Conservation (phyloP, 2,329 filamentous ascomycete species). For the Dactylonectria macrodidyma region DNA sequence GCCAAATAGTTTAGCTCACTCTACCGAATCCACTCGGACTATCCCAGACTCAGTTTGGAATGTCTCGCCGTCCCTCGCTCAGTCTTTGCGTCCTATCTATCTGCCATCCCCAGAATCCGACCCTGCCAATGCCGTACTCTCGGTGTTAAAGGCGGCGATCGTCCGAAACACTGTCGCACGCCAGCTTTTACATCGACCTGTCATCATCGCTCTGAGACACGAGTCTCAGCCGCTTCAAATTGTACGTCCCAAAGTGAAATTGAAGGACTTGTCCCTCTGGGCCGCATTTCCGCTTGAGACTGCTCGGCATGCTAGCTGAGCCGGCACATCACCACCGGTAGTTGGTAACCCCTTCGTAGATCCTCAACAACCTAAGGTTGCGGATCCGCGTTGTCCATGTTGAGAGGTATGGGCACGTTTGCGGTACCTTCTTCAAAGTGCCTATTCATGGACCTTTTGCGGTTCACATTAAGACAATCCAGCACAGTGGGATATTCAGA, state of each 20-base stretch:
- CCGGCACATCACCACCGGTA: constrained; percentile 23
- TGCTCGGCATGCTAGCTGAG: constrained; percentile 22
- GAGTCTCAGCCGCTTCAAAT: constrained; percentile 18
- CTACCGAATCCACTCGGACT: background rate
- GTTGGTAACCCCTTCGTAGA: constrained; percentile 15
- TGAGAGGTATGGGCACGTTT: constrained; percentile 7
- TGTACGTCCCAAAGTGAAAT: constrained; percentile 4
- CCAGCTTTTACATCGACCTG: constrained; percentile 8
- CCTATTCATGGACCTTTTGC: background rate
- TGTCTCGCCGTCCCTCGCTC: constrained; percentile 24
- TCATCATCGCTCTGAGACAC: constrained; percentile 30
- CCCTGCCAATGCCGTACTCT: constrained; percentile 8
- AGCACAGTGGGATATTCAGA: constrained; percentile 2
- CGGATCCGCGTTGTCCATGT: background rate
- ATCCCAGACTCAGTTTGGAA: constrained; percentile 27
- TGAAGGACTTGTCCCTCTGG: constrained; percentile 11
- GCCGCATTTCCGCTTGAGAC: background rate
- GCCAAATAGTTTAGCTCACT: background rate
- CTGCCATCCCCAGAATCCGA: constrained; percentile 9
- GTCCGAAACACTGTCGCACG: constrained; percentile 20
- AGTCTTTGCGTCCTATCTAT: constrained; percentile 27
- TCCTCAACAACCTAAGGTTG: constrained; percentile 4
- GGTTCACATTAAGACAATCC: constrained; percentile 15
- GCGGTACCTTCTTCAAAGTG: background rate
- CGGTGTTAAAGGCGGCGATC: constrained; percentile 31